Evolutionary conservation across 1,139 yeast genomes (phyloP), one percentile per base, ranked within the genome.

Genomic region (Taiozyma onychis): DNA sequence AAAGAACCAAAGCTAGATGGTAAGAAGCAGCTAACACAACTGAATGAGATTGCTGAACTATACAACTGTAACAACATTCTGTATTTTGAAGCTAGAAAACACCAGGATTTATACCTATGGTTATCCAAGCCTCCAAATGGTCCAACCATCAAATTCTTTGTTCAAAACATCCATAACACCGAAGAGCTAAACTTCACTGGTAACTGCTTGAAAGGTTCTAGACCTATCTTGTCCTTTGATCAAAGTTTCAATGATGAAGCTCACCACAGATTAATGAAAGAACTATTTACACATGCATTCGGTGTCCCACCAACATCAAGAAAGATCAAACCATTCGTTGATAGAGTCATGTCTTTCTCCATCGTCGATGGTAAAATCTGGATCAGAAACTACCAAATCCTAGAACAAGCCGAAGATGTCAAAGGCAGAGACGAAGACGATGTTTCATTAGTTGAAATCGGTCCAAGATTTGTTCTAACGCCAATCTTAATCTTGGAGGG

Each of bases 221-320:
- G 99, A 68, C 99, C 99, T n/a, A 72, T 93, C 45, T 76, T 93
- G 58, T 88, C 97, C 51, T 93, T 93, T 67, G 99, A 91, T 68
- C 76, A 78, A 58, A 68, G 85, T 35, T 93, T 95, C 70, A 88
- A 83, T 51, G 80, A 75, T 44, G 65, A 73, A 30, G 78, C 85
- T 30, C 96, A 91, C 64, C 76, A 77, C 64, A 77, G 73, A 65
- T 78, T 93, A 54, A 77, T 91, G 69, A 91, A 89, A 70, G 98
- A 95, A 68, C 71, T 93, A 74, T 80, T 93, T 61, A 75, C 75
- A 53, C 98, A 91, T 58, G 80, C 85, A 35, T 90, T 95, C 66
- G 99, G 99, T 48, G 99, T 95, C 3, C 99, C 99, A 51, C 97
- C 97, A 56, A 77, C 80, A 54, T 89, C 97, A n/a, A 81, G 98